Evolutionary conservation across 768 basidiomycete species (phyloP), one percentile per base, ranked within the genome.

Genomic region (Russula ochroleuca): DNA sequence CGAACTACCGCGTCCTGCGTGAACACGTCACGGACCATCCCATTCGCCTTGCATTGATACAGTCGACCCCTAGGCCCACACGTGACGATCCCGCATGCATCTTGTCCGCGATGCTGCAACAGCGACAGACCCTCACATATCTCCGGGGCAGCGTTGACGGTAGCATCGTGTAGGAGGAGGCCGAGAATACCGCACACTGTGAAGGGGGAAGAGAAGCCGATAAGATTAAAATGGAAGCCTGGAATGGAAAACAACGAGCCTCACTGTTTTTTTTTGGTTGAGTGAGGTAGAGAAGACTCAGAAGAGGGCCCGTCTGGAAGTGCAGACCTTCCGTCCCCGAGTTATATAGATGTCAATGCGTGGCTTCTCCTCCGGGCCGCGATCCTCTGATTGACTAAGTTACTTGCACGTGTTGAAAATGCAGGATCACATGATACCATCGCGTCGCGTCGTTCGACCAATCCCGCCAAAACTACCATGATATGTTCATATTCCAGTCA

Each of bases 31-130:
- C 95, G 83, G 69, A 99, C 96, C 97, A 99, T 98, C 49, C 97
- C 97, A 72, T 98, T 99, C 31, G 94, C 93, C 76, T 99, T 99
- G 81, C 94, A 95, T 73, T 99, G 97, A 75, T 90, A 98, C 73
- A 99, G 90, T 49, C 94, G 86, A 31, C 97, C 97, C 72, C 93
- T 94, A 5, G 86, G 85, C 3, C 94, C 97, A 74, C 97, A 95
- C 38, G 97, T 99, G 63, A 99, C 87, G 70, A 98, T 88, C 40
- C 97, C 97, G 68, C 94, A 96, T 0, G 97, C 97, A 80, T 99
- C 97, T 75, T 99, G 96, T 14, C 96, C 97, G 68, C 96, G 83
- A 72, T 99, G 97, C 74, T 99, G 97, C 5, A 99, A 80, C 45
- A 99, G 79, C 25, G 94, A 90, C n/a, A 99, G 83, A 35, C 94